Percentiles rank a stretch among this genome's conserved stretches.
Conservation (phyloP, 805 yeast genomes). For the Candida chauliodis region DNA sequence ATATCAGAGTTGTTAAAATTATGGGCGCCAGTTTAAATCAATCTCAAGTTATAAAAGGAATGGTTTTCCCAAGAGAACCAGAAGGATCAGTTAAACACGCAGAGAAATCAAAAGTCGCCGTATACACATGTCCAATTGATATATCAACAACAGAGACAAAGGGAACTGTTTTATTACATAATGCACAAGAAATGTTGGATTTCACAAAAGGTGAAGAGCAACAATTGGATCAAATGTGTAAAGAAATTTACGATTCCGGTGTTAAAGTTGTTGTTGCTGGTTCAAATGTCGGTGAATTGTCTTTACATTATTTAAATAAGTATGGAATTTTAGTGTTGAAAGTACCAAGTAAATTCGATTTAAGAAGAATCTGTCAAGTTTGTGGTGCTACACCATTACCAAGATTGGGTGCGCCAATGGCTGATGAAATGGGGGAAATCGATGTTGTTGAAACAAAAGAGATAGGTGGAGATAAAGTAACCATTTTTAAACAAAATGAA, state of each 20-base stretch:
- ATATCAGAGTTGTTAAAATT: constrained; percentile 91
- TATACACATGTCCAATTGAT: constrained; percentile 91
- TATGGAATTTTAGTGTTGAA: constrained; percentile 79
- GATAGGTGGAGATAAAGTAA: constrained; percentile 97
- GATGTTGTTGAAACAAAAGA: constrained; percentile 89
- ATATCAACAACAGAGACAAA: constrained; percentile 96
- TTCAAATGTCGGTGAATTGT: constrained; percentile 86
- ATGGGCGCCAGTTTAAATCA: constrained; percentile 82
- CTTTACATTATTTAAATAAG: constrained; percentile 88
- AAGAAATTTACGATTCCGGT: constrained; percentile 80
- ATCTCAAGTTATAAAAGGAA: constrained; percentile 86
- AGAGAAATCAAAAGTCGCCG: constrained; percentile 77
- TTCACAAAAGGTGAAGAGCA: constrained; percentile 95
- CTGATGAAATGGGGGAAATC: constrained; percentile 87
- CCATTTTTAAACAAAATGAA: constrained; percentile 78
- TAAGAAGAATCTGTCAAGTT: constrained; percentile 90
- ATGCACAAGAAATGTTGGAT: constrained; percentile 94
- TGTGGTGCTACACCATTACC: constrained; percentile 97
- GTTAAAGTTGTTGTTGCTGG: constrained; percentile 92
- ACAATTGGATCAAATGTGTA: constrained; percentile 81
- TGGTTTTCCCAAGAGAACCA: constrained; percentile 98
- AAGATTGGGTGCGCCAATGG: constrained; percentile 89
- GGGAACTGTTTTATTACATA: constrained; percentile 93
- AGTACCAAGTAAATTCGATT: constrained; percentile 90
- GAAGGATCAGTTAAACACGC: constrained; percentile 81